Base-by-base conservation (phyloP, 1,139 yeast species). In the Hanseniaspora gamundiae region DNA sequence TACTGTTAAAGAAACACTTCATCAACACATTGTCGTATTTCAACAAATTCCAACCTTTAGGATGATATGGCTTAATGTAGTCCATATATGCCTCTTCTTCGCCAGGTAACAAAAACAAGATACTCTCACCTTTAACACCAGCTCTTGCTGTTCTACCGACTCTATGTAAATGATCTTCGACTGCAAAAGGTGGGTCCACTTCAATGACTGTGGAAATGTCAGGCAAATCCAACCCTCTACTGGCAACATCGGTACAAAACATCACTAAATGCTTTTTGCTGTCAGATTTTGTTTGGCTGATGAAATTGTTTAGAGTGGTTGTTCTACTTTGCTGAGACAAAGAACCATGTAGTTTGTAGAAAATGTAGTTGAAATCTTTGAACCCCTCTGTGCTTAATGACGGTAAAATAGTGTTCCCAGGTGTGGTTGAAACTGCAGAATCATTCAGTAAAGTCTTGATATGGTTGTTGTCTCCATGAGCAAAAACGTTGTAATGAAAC, bases 271-370 rank as follows among this genome's bases (percentile, higher is more conserved):
- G 82, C 42, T 70, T 69, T 16, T 38, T 41, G 17, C 60, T 60
- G 16, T 62, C 59, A 4, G 57, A 59, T 40, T 61, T 54, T 48
- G 53, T 52, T 42, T 62, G 52, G 48, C 66, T 59, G 42, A 81
- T 62, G 57, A 85, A 87, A 38, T 76, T 73, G 36, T 72, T 72
- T 45, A 91, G 68, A 0, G 96, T 87, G 2, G 83, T 66, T 0
- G 93, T 76, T 65, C 98, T 80, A 28, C 74, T 70, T 50, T 77
- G 87, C 58, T 91, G 98, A 1, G 84, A 70, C 51, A 91, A 68
- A 0, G 95, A 85, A 40, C 99, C 99, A 60, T 93, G 98, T 10
- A 91, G 70, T 52, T 84, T 84, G 64, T 75, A 85, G n/a, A 81
- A 67, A 1, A 74, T 65, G 1, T 79, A 69, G 28, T 68, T 57